Base-by-base conservation (phyloP, 352 stramenopile genomes). In the Phytophthora idaei region DNA sequence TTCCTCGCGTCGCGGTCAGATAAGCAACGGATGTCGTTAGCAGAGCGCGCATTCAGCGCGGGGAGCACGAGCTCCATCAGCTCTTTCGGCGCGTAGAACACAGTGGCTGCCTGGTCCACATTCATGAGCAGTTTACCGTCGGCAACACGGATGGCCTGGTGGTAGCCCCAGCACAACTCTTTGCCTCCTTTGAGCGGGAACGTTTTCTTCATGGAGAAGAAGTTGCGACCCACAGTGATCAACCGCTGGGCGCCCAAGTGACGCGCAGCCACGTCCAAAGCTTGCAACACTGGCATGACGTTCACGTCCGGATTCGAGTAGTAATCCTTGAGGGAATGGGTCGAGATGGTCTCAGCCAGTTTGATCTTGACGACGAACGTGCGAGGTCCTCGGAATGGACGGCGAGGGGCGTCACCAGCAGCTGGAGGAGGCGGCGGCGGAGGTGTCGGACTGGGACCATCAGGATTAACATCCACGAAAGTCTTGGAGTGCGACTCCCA, bases 311-410 rank as follows among this genome's bases (percentile, higher is more conserved):
- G 78, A 25, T 90, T 80, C 1, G 67, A 50, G 47, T 81, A 87
- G 44, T 92, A 89, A 27, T 81, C 68, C 1, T 61, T 69, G 5
- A 90, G 32, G 0, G 77, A 72, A 12, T 52, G 74, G 49, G 87
- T 77, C 4, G 65, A 73, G 48, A 92, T 88, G 5, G 76, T 76
- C 61, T 91, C 81, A 2, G 83, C 82, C 3, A 83, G 64, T 60
- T 90, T 90, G n/a, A 92, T 79, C 27, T 82, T 87, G 12, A 92
- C 77, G 8, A 86, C 74, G 66, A 92, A 94, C 0, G 80, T 89
- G 12, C 67, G 73, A 15, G 84, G 78, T 0, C 76, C 69, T 57
- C 61, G 32, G 36, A 69, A 66, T 6, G 55, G 67, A 17, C 84
- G 79, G 28, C 67, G 64, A 58, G 70, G 51, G 2, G 49, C 47